A percentile compares a stretch with the other conserved stretches of the same genome.
These are phyloP conservation scores for Calonectria crousiana DNA, from an alignment of 2,329 filamentous ascomycete species.

Conservation along the genomic window DNA sequence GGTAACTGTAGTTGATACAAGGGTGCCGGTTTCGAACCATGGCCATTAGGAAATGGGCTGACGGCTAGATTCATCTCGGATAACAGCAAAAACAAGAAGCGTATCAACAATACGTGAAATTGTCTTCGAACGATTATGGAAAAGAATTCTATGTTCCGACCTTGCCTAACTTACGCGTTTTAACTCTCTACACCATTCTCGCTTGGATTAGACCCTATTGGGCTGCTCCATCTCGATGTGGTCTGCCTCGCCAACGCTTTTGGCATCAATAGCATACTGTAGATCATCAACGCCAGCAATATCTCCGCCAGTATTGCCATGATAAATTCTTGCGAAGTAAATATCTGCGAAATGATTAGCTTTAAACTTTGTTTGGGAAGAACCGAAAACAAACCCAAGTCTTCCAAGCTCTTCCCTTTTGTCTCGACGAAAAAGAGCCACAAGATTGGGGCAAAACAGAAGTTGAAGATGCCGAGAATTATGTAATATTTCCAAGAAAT, in stretches of 20 bases:
- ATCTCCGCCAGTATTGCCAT: background rate
- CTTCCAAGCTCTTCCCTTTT: background rate
- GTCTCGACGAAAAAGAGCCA: background rate
- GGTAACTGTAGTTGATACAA: no score
- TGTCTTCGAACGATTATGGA: background rate
- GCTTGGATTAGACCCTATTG: background rate
- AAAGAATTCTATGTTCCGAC: background rate
- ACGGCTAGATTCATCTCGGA: no score
- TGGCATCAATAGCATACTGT: background rate
- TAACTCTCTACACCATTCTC: background rate
- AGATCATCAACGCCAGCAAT: background rate
- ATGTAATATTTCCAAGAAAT: constrained; percentile 1
- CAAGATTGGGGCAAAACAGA: background rate
- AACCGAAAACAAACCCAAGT: background rate
- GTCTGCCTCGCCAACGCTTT: background rate
- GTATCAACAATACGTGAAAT: background rate
- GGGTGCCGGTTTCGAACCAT: no score
- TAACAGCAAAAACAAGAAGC: background rate
- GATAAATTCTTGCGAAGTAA: background rate
- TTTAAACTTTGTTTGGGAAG: rapidly evolving
- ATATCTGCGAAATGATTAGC: background rate
- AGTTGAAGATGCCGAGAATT: background rate
- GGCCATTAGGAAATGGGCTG: no score
- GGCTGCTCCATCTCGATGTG: background rate
- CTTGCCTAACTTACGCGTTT: background rate